Conservation (phyloP, 805 yeast species). For the Wickerhamomyces queroliae region DNA sequence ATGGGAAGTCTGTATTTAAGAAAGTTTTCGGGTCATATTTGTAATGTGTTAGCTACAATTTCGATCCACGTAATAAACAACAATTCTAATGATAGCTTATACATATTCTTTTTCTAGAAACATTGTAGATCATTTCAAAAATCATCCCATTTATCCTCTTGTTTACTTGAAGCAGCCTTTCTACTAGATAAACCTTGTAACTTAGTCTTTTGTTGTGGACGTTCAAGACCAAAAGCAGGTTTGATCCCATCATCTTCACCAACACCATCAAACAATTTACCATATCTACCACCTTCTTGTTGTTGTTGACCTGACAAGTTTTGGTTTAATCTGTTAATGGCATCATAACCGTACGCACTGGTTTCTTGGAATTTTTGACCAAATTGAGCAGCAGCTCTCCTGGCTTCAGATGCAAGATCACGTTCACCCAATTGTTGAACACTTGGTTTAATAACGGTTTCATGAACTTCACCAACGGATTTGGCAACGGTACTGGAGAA, state of each 20-base stretch:
- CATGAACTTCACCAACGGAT: constrained; percentile 81
- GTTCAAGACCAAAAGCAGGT: constrained; percentile 63
- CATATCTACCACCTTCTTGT: constrained; percentile 35
- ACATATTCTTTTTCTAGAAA: neutral
- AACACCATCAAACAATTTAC: constrained; percentile 50
- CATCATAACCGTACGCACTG: constrained; percentile 66
- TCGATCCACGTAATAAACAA: neutral
- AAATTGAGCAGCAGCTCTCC: constrained; percentile 92
- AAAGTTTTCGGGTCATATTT: constrained; percentile 17
- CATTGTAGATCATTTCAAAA: constrained; percentile 29
- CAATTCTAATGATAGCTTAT: neutral
- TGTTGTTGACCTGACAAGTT: constrained; percentile 25
- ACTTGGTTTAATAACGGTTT: constrained; percentile 87
- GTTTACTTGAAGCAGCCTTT: constrained; percentile 33
- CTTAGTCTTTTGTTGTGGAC: constrained; percentile 54
- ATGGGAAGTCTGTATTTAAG: constrained; percentile 23
- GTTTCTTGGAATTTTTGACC: constrained; percentile 93
- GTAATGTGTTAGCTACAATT: neutral
- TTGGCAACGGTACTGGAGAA: constrained; percentile 82
- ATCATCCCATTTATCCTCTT: constrained; percentile 66
- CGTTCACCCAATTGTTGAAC: constrained; percentile 73
- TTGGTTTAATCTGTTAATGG: constrained; percentile 41
- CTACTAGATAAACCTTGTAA: constrained; percentile 43
- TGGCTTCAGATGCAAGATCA: constrained; percentile 77
- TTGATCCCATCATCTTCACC: constrained; percentile 33